Base-by-base conservation (phyloP, 2,329 filamentous ascomycete species). In the Teratosphaeria pseudoeucalypti region DNA sequence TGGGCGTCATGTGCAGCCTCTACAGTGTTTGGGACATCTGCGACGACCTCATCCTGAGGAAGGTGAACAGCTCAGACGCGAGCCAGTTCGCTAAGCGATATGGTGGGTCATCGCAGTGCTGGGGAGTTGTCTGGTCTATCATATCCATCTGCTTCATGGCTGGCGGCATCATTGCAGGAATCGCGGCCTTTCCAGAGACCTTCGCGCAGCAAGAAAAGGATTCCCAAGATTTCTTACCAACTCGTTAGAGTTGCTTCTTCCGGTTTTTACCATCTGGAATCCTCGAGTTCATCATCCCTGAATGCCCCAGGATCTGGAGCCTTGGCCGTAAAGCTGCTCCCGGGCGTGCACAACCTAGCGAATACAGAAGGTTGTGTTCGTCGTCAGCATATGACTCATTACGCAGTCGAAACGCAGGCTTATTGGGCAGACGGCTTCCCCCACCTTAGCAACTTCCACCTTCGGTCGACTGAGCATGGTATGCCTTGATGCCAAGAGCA, bases 1-100 rank as follows among this genome's bases (percentile, higher is more conserved):
- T 92, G 62, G 88, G 88, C 52, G 88, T 91, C 66, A 91, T 92
- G 88, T 88, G 84, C 6, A 86, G 84, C 1, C 80, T 92, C 1
- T 92, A 92, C 73, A 89, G 85, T 64, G 87, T 89, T 5, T 92
- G 88, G 88, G 88, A 92, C 76, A 92, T 92, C 65, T 91, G 87
- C 73, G 88, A 92, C 69, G 88, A 92, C 66, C 77, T 92, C 34
- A 90, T 92, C 65, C 76, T 91, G 4, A 82, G 88, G 60, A 92
- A 91, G 74, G 87, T 92, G 57, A 91, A 92, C 72, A 84, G 81
- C 26, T 90, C 87, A 4, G 88, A 92, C 69, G 88, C 88, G 6
- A 89, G 85, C 65, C 86, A 90, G 34, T 92, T 92, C 66, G 88
- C 88, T 7, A 80, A 89, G 73, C 80, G 84, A 26, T 92, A 92